Percentiles rank a stretch among this genome's conserved stretches.
Evolutionary conservation across 179 eudicot genomes (phyloP).

Genomic region (Actinidia arguta): DNA sequence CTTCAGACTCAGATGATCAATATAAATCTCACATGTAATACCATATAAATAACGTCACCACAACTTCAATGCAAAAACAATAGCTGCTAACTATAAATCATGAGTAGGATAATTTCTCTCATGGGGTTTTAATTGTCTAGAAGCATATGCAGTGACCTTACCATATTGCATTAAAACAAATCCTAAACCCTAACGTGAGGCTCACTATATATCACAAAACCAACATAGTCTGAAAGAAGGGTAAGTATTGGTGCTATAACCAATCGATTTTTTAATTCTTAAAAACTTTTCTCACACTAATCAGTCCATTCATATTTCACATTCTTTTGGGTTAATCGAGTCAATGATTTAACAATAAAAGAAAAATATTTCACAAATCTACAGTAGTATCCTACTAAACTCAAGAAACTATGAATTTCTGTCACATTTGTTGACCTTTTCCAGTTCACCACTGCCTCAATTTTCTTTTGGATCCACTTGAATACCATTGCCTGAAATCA

Average conservation of each 20-base stretch:
- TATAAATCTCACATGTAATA: too few relatives aligned
- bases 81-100: not conserved
- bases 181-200: not conserved
- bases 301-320: not conserved
- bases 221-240: not conserved
- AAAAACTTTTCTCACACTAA: not conserved
- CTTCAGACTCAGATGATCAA: too few relatives aligned
- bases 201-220: not conserved
- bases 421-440: too few relatives aligned
- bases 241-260: too few relatives aligned
- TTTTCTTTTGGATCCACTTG: too few relatives aligned
- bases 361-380: too few relatives aligned
- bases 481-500: too few relatives aligned
- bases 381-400: too few relatives aligned
- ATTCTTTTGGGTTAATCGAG: too few relatives aligned
- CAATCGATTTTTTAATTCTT: not conserved
- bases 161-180: not conserved
- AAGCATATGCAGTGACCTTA: not conserved
- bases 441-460: too few relatives aligned
- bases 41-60: not conserved
- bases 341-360: too few relatives aligned
- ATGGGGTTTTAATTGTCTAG: not conserved
- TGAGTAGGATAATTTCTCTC: not conserved
- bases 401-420: too few relatives aligned
- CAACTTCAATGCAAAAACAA: not conserved